phyloP scores from a whole-genome alignment of 2,329 filamentous ascomycete species.

The Pestalotiopsis sp. region DNA sequence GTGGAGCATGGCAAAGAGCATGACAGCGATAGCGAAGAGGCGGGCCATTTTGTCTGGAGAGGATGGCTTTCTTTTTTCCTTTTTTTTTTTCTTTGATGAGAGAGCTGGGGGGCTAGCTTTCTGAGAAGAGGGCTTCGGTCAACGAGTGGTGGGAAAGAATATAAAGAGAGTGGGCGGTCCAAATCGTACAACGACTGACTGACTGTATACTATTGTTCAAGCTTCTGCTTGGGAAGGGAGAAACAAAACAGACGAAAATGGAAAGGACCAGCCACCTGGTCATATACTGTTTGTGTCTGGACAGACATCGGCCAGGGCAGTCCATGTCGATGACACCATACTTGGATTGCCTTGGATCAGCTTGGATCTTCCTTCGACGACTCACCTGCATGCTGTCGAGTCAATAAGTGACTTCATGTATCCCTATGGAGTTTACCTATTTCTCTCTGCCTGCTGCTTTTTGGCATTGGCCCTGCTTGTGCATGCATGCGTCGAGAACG shows the following conservation, averaged over 20 bases:
- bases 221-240: background rate
- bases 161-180: background rate
- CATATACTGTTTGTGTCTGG: background rate
- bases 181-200: background rate
- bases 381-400: background rate
- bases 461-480: background rate
- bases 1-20: slow-evolving; percentile 6
- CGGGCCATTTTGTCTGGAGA: background rate
- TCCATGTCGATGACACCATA: background rate
- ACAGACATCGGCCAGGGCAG: background rate
- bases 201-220: background rate
- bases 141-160: background rate
- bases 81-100: background rate
- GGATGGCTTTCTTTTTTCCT: background rate
- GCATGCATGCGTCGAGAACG: background rate
- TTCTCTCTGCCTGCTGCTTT: background rate
- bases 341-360: background rate
- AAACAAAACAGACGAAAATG: background rate
- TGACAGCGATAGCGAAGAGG: slow-evolving; percentile 1
- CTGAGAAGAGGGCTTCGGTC: background rate
- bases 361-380: background rate
- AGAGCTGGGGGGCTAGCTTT: background rate
- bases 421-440: background rate
- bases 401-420: background rate
- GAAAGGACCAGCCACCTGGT: background rate